Base-by-base conservation (phyloP, 441 rosid genomes). In the Melianthus villosus region DNA sequence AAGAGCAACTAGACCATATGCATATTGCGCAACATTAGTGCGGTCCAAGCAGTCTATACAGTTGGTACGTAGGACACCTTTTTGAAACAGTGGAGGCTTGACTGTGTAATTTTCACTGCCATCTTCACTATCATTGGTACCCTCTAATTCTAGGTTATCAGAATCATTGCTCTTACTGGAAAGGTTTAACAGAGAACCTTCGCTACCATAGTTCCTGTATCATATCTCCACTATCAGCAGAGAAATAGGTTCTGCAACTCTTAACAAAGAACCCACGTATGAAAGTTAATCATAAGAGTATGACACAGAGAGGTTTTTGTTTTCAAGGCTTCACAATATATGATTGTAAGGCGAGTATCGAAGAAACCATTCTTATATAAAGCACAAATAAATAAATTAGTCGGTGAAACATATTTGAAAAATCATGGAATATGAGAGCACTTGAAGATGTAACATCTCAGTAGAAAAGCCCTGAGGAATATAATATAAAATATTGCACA, bases 21-120 rank as follows among this genome's bases (percentile, higher is more conserved):
- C 87, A 65, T 77, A 91, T 46, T 91, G 99, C 11, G 99, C 99
- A 59, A 91, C 99, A 72, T 91, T 91, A 48, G 99, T 91, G 13
- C 99, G 93, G 50, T 91, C 99, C 40, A 91, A 68, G 64, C 96
- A 91, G 51, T 91, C 99, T 56, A 91, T 85, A 60, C 99, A 91
- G 47, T 86, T 91, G 63, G 96, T 91, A 68, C 99, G 72, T 20
- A 91, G 71, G 40, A 91, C 95, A 5, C 99, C 99, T 34, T 40
- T 76, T 57, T 91, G 99, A 55, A 78, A 63, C 46, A 22, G 69
- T 34, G 75, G 65, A 41, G 51, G 62, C 68, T 78, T 79, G 48
- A 42, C 38, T 59, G 53, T 58, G 51, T 56, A 62, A 47, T 69
- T 58, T 42, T 76, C 78, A 66, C 79, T 44, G 6, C 48, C 44